Base-by-base conservation (phyloP, 306 rosid species). In the Clitoria ternatea region DNA sequence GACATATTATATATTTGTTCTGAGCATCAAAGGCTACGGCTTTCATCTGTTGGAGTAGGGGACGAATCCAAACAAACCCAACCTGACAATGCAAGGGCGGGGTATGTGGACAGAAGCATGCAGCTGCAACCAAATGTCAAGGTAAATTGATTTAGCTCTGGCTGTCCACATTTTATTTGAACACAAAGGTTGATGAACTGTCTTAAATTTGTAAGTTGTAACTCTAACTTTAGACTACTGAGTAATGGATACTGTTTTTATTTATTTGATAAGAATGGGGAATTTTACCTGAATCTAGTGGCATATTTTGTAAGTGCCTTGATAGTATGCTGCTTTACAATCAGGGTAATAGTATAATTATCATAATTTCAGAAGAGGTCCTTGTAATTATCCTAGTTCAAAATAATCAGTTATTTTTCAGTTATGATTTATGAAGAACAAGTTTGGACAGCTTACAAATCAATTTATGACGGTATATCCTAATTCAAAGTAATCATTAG, bases 1-100 rank as follows among this genome's bases (percentile, higher is more conserved):
- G 94, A 87, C 72, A 79, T 94, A 69, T 60, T 81, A 39, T 66
- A 80, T 70, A 36, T 65, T 19, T 94, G 97, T 72, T 78, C 80
- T 74, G 83, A 87, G 75, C 74, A 80, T 70, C 75, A 73, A 77
- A 71, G 79, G 75, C 70, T 74, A 78, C 69, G 75, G 70, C 69
- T 74, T 74, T 81, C 91, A 23, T 66, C 75, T 73, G 64, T 73
- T 62, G 84, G 81, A 82, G 72, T 70, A 82, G 83, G 74, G 50
- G 77, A 71, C 75, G 79, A 47, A 68, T 44, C 74, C 49, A 80
- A 81, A 64, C 72, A 69, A 42, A 60, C 63, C 39, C 69, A 45
- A 45, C 81, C 77, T 40, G 85, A 77, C 48, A 79, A 71, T 75
- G 45, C 8, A 18, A 77, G 72, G 82, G 81, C 75, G 30, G 66